Base-by-base conservation (phyloP, 2,329 filamentous ascomycete species). In the Phoma herbarum region DNA sequence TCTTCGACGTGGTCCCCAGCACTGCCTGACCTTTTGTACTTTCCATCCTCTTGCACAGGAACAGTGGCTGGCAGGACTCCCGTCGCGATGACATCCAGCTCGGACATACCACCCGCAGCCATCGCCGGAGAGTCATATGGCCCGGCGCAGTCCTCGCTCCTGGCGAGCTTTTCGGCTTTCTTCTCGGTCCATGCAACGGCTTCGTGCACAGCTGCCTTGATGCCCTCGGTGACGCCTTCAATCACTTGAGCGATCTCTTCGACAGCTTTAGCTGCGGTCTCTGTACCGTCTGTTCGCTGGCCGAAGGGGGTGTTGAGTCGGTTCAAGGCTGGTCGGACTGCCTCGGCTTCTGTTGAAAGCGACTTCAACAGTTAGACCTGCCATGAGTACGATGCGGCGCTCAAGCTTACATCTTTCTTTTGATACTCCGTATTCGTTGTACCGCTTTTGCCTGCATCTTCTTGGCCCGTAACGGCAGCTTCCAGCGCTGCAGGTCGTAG, bases 1-100 rank as follows among this genome's bases (percentile, higher is more conserved):
- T 44, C 22, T 12, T 45, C 39, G 3, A 16, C n/a, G 2, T 22
- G 20, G 42, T 33, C 31, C 29, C 23, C 18, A 4, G 20, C 52
- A 20, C 31, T 39, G 31, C 35, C 18, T 20, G 3, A 9, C 5
- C 29, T 8, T 23, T 51, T 35, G 10, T 37, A 63, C 41, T 65
- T 61, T n/a, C 60, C 60, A 46, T 65, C 55, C n/a, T 57, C 48
- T 16, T 60, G 52, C 12, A 42, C 48, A 23, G 64, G 60, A 43
- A 70, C 55, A 52, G 69, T 60, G 4, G 67, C 66, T 25, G 72
- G 66, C 20, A 75, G 47, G 11, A 74, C 65, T 10, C 71, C 72
- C 18, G 57, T 68, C 1, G 69, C 73, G 44, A 77, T 75, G 0
- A 61, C 60, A 62, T 77, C 75, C 12, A 77, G 59, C 48, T 77